Evolutionary conservation across 768 basidiomycete genomes (phyloP), one percentile per base, ranked within the genome.

Genomic region (Suillus brevipes): DNA sequence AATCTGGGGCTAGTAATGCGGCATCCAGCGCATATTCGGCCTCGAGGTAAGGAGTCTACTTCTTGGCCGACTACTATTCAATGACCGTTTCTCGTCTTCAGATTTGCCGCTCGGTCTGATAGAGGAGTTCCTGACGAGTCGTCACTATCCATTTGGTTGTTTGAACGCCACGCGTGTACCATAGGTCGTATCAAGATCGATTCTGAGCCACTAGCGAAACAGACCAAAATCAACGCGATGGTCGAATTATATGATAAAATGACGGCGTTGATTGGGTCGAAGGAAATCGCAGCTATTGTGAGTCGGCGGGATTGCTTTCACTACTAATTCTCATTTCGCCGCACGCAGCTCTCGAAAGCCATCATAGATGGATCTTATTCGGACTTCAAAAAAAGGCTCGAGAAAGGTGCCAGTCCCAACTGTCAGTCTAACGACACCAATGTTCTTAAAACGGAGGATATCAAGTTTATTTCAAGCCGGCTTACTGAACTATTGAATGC

Each of bases 121-220:
- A n/a, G 0, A 8, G 59, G 38, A 4, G 34, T 60, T 31, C 8
- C 2, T 2, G 8, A 49, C 2, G 2, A 9, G 9, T 0, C 14
- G n/a, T n/a, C 10, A 13, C 58, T 53, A 6, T 62, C 61, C 7
- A 62, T 58, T 37, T 62, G 61, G 61, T 12, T 62, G 12, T 62
- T 62, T 5, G 61, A 62, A 53, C 18, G 53, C 5, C 6, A 23
- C 3, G 61, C 61, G 3, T 62, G 23, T 16, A 59, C 52, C 1
- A 36, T 62, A 3, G 53, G 53, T 49, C 28, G 61, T 1, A 36
- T 62, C 20, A 2, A 10, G 25, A 3, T 62, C 1, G 1, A 2
- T 4, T 18, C 34, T n/a, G 5, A 5, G 3, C 20, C n/a, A 25
- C 23, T 9, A 20, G 16, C 25, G 42, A 20, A 34, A 1, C 12